Conservation (phyloP, 495 filamentous ascomycete genomes). For the Penicillium coprophilum region DNA sequence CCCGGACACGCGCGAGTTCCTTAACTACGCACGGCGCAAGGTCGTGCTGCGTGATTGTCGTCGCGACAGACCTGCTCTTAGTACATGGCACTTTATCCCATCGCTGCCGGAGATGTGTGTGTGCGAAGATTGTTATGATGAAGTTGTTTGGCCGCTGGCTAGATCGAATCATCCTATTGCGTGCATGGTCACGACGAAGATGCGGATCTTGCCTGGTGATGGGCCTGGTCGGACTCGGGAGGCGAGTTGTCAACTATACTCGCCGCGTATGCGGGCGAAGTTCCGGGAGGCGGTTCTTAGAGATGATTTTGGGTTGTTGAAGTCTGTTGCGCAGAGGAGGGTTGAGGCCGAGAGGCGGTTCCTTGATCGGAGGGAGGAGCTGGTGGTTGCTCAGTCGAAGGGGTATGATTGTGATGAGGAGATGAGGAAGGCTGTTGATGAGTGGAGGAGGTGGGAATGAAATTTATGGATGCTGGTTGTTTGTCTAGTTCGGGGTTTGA, state of each 20-base stretch:
- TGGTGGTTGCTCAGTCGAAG: conserved; percentile 41
- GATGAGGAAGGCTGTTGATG: conserved; percentile 45
- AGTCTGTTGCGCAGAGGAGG: conserved; percentile 36
- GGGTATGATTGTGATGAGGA: conserved; percentile 51
- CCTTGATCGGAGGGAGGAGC: conserved; percentile 42
- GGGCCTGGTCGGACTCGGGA: conserved; percentile 45
- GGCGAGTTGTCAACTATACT: conserved; percentile 71
- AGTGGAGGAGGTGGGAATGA: conserved; percentile 59
- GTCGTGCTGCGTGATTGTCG: conserved; percentile 54
- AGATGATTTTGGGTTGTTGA: conserved; percentile 55
- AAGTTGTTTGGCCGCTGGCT: conserved; percentile 64
- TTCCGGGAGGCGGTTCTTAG: conserved; percentile 59
- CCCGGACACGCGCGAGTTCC: conserved; percentile 51
- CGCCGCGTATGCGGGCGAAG: conserved; percentile 66
- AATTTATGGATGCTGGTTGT: background rate
- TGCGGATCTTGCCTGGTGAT: conserved; percentile 47
- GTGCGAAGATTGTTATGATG: conserved; percentile 71
- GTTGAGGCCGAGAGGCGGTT: conserved; percentile 49
- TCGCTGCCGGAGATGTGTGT: conserved; percentile 63
- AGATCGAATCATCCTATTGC: conserved; percentile 53
- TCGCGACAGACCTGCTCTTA: conserved; percentile 48
- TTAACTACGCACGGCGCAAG: conserved; percentile 51
- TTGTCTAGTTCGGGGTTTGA: conserved; percentile 1
- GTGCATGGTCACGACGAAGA: conserved; percentile 50
- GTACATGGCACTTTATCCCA: conserved; percentile 63